Base-by-base conservation (phyloP, 441 rosid genomes). In the Adansonia rubrostipa region DNA sequence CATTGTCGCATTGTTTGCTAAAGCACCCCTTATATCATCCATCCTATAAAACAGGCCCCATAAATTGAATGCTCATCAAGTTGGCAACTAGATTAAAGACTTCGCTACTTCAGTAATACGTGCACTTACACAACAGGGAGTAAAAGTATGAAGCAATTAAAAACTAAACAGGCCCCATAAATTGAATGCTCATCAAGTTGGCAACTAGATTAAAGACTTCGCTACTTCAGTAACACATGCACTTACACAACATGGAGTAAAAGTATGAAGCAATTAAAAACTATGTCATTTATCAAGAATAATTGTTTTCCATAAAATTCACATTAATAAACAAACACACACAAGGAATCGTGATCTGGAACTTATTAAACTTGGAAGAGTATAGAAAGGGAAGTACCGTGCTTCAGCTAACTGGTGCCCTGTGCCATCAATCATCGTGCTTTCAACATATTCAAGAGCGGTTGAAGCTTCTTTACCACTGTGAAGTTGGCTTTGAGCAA, bases 21-120 rank as follows among this genome's bases (percentile, higher is more conserved):
- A 83, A 78, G 24, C 82, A 73, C 67, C 85, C 68, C 70, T 85
- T 74, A 85, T 73, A 71, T 82, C 75, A 66, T 89, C 94, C 82
- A 76, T 78, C 87, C 96, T 88, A 84, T 53, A 81, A 70, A 76
- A 80, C 76, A 40, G 66, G 76, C 61, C 57, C 22, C 66, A 36
- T 53, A 24, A 76, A 72, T 72, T 64, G 64, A 64, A 14, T 56
- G 48, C 28, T 33, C 36, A 33, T 45, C 22, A 20, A 54, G 45
- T 61, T 72, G 65, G 67, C 50, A 73, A 76, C 73, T 14, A 28
- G n/a, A 51, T 53, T 48, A 51, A 66, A 6, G 36, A 65, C 56
- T 42, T 73, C 60, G 65, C 56, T 9, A 24, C 22, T 61, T n/a
- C 44, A 62, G 58, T 17, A 14, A 64, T 40, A 71, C 53, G 5